Evolutionary conservation across 78 protist genomes (phyloP).

Genomic region (Speleostelium caveatum): DNA sequence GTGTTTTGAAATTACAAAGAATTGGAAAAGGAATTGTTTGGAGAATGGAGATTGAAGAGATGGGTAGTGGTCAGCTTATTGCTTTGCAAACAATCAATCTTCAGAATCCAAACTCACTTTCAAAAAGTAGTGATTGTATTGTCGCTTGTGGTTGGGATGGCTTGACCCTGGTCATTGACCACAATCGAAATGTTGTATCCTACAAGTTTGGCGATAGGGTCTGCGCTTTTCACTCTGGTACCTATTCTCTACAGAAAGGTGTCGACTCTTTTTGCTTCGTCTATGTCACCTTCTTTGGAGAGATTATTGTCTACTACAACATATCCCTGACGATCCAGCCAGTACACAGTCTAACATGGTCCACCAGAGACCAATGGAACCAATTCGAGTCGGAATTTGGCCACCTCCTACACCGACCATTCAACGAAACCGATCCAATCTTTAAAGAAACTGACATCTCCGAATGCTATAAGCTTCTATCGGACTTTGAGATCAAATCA

Average conservation of each 20-base stretch:
- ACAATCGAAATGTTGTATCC: slow-evolving; percentile 15
- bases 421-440: too few species aligned
- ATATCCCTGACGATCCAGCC: slow-evolving; percentile 26
- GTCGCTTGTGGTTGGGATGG: slow-evolving; percentile 81
- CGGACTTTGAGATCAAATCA: too few species aligned
- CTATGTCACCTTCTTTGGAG: slow-evolving; percentile 63
- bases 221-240: slow-evolving; percentile 64
- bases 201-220: slow-evolving; percentile 74
- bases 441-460: too few species aligned
- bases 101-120: neutral
- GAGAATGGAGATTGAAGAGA: slow-evolving; percentile 74
- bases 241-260: slow-evolving; percentile 36
- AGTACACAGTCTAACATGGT: slow-evolving; percentile 26
- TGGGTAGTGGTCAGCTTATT: slow-evolving; percentile 71
- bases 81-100: slow-evolving; percentile 34
- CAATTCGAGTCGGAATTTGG: too few species aligned
- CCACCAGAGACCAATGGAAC: slow-evolving; percentile 13
- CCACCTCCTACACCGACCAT: too few species aligned
- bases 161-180: slow-evolving; percentile 46
- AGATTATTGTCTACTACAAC: slow-evolving; percentile 45
- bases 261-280: slow-evolving; percentile 21
- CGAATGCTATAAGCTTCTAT: too few species aligned
- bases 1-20: slow-evolving; percentile 39
- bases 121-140: neutral
- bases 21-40: slow-evolving; percentile 57